Percentiles rank a stretch among this genome's conserved stretches.
phyloP scores from a whole-genome alignment of 177 flowering plant genomes.

The Vitis hybrid region DNA sequence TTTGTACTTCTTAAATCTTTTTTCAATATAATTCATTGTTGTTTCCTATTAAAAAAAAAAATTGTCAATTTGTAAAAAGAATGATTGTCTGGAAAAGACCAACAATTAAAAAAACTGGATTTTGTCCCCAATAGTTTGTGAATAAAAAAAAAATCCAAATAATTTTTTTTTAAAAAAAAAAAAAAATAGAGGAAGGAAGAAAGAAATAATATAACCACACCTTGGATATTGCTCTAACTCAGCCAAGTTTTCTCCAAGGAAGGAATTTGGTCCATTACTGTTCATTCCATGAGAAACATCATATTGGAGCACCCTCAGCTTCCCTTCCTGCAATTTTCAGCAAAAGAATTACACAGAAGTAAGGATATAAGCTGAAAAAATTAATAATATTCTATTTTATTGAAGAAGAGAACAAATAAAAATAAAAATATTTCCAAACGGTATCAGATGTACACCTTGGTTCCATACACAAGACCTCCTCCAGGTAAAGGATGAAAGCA shows the following conservation, averaged over 20 bases:
- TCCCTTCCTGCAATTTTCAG: constrained; percentile 51
- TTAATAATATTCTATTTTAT: not conserved
- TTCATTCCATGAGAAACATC: constrained; percentile 43
- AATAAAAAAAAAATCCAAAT: not conserved
- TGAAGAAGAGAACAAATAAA: not conserved
- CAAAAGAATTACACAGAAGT: not conserved
- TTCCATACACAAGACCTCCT: constrained; percentile 96
- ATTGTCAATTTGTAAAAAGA: no score
- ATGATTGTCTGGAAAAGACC: no score
- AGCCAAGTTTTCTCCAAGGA: constrained; percentile 59
- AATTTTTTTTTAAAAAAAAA: not conserved
- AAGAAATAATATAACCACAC: constrained; percentile 2
- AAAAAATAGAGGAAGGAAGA: not conserved
- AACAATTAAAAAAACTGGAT: no score
- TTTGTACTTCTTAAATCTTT: no score
- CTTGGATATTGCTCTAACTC: constrained; percentile 43
- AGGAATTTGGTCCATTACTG: constrained; percentile 28
- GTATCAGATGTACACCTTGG: constrained; percentile 59
- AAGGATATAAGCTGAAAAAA: not conserved
- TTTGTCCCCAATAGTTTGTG: no score
- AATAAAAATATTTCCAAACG: not conserved
- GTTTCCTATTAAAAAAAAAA: no score
- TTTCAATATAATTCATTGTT: no score
- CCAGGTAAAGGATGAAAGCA: constrained; percentile 97
- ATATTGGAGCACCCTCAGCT: constrained; percentile 77